Evolutionary conservation across 2,329 filamentous ascomycete species (phyloP).

Genomic region (Monilinia fructigena): DNA sequence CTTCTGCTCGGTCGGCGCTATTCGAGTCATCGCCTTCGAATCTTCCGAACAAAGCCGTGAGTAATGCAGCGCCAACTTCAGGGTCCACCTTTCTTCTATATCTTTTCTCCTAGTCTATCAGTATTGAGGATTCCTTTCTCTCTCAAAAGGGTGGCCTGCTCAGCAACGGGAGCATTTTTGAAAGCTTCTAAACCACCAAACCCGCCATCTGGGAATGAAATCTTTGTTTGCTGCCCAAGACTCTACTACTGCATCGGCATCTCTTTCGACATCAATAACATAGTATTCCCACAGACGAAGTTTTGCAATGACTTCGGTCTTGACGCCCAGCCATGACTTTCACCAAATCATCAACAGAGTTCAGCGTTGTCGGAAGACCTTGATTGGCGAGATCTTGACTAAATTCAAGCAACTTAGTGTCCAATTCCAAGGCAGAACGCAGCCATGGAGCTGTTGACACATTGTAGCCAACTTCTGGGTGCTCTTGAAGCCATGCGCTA

Average conservation of each 20-base stretch:
- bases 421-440: constrained; percentile 72
- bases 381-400: constrained; percentile 61
- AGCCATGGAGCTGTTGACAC: constrained; percentile 82
- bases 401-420: constrained; percentile 68
- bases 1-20: constrained; percentile 51
- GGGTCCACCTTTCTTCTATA: constrained; percentile 72
- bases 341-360: constrained; percentile 68
- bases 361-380: constrained; percentile 73
- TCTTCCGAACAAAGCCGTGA: constrained; percentile 67
- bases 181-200: constrained; percentile 54
- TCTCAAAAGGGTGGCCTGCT: constrained; percentile 56
- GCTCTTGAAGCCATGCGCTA: constrained; percentile 87
- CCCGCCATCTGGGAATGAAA: constrained; percentile 53
- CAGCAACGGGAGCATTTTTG: constrained; percentile 54
- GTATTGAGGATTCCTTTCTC: constrained; percentile 68
- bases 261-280: constrained; percentile 72
- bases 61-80: constrained; percentile 64
- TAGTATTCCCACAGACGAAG: constrained; percentile 94
- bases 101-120: constrained; percentile 73
- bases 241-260: constrained; percentile 66
- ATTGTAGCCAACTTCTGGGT: constrained; percentile 96
- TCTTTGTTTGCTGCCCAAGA: constrained; percentile 67
- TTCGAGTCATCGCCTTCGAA: constrained; percentile 54
- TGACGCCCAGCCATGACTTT: constrained; percentile 81
- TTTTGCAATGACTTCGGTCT: constrained; percentile 72